Percentiles rank a stretch among this genome's conserved stretches.
phyloP scores from a whole-genome alignment of 768 basidiomycete species.

The Trametes meyenii region DNA sequence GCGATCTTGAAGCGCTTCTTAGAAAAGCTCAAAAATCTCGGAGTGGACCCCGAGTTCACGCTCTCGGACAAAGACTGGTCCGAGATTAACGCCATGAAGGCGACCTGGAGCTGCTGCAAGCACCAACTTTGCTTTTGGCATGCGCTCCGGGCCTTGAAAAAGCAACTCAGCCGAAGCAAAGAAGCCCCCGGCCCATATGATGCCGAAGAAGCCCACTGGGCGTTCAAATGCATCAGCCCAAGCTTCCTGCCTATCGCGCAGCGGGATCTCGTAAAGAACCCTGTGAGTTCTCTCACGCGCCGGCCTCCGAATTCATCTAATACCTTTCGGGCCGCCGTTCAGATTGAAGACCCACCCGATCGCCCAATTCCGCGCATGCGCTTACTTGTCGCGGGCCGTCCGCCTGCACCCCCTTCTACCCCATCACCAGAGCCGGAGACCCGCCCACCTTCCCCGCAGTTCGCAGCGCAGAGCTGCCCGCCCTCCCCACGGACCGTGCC shows the following conservation, averaged over 20 bases:
- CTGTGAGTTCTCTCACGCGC: background rate
- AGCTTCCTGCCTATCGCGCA: background rate
- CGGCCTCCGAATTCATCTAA: background rate
- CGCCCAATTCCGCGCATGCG: background rate
- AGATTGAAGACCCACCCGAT: background rate
- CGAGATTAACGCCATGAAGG: slow-evolving; percentile 38
- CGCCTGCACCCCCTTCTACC: background rate
- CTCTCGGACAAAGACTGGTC: slow-evolving; percentile 38
- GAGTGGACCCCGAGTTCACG: slow-evolving; percentile 30
- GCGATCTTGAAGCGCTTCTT: slow-evolving; percentile 32
- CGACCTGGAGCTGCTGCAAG: slow-evolving; percentile 35
- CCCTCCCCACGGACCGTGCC: too few relatives aligned
- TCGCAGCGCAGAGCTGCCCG: too few relatives aligned
- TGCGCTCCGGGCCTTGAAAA: background rate
- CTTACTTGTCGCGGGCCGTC: background rate
- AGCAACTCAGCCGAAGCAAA: background rate
- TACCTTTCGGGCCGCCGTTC: too few relatives aligned
- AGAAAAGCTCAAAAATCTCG: slow-evolving; percentile 28
- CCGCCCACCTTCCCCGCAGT: too few relatives aligned
- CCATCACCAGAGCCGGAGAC: background rate
- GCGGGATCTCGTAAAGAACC: background rate
- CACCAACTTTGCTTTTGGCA: slow-evolving; percentile 30
- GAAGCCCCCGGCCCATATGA: background rate
- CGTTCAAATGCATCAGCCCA: background rate
- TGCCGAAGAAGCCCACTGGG: background rate